Percentiles rank a stretch among this genome's conserved stretches.
Evolutionary conservation across 1,284 basidiomycete species (phyloP).

Genomic region (Ceratobasidium sp.): DNA sequence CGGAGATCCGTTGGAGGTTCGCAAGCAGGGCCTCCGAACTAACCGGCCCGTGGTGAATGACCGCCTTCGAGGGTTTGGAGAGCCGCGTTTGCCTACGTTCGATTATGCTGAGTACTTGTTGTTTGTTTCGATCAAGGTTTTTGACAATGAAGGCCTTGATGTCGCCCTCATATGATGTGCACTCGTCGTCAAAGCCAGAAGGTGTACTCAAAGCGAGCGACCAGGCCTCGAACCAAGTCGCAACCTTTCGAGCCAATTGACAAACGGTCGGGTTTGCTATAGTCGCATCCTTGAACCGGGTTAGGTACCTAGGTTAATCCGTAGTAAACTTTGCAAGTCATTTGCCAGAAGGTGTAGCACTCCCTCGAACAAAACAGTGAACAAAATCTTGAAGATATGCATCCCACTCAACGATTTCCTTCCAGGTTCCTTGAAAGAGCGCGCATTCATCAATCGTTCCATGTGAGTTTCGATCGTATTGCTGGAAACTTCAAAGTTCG

Average conservation of each 20-base stretch:
- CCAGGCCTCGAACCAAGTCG: conserved; percentile 66
- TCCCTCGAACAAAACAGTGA: conserved; percentile 68
- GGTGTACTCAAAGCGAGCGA: conserved; percentile 57
- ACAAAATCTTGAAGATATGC: conserved; percentile 65
- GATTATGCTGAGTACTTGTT: conserved; percentile 60
- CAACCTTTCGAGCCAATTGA: conserved; percentile 61
- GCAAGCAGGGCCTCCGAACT: conserved; percentile 51
- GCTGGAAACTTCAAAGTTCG: conserved; percentile 65
- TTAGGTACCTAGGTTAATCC: conserved; percentile 63
- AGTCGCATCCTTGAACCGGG: conserved; percentile 70
- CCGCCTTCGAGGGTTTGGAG: neutral
- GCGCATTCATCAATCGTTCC: conserved; percentile 57
- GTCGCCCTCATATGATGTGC: conserved; percentile 50
- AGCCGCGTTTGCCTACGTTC: neutral
- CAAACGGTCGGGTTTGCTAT: conserved; percentile 64
- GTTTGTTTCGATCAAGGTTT: conserved; percentile 60
- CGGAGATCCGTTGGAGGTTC: conserved; percentile 59
- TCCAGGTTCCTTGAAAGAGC: conserved; percentile 62
- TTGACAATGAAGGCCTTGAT: conserved; percentile 60
- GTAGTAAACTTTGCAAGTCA: conserved; percentile 2
- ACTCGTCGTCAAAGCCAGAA: conserved; percentile 59
- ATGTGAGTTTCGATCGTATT: conserved; percentile 63
- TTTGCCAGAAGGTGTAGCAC: conserved; percentile 48
- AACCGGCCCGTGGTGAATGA: conserved; percentile 38
- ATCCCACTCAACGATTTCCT: conserved; percentile 56